Evolutionary conservation across 306 rosid species (phyloP).

Genomic region (Gleditsia sinensis): DNA sequence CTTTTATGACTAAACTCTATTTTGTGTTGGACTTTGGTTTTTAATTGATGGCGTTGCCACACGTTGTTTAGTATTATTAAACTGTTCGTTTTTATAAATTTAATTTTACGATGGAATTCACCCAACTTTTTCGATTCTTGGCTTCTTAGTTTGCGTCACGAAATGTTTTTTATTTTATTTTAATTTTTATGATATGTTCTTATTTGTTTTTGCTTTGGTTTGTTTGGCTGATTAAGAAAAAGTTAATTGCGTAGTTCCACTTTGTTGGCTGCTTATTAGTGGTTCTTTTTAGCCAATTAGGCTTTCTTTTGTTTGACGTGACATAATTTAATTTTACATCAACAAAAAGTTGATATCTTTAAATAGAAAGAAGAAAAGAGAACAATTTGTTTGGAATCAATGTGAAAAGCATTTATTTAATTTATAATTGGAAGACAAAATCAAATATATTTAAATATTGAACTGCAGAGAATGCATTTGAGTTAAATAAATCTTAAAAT

Average conservation of each 20-base stretch:
- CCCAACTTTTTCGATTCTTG: not conserved
- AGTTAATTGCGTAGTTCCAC: too few relatives aligned
- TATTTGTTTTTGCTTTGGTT: too few relatives aligned
- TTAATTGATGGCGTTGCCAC: not conserved
- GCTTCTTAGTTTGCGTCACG: constrained; percentile 28
- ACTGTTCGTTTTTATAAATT: not conserved
- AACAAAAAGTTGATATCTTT: not conserved
- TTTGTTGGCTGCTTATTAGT: not conserved
- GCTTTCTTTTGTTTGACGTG: not conserved
- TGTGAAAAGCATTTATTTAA: not conserved
- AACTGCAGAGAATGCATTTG: too few relatives aligned
- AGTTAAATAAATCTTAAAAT: too few relatives aligned
- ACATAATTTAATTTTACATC: not conserved
- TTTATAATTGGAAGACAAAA: too few relatives aligned
- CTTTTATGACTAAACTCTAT: not conserved
- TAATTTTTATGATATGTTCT: too few relatives aligned
- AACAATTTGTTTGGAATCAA: too few relatives aligned
- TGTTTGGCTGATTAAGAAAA: too few relatives aligned
- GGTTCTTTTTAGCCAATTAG: not conserved
- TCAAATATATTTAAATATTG: too few relatives aligned
- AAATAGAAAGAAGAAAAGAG: too few relatives aligned
- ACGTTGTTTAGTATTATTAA: not conserved
- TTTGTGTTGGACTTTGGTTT: not conserved
- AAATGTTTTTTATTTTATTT: not conserved
- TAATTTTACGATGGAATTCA: not conserved